Conservation (phyloP, 2,329 filamentous ascomycete species). For the Ceratocystis colombiana region DNA sequence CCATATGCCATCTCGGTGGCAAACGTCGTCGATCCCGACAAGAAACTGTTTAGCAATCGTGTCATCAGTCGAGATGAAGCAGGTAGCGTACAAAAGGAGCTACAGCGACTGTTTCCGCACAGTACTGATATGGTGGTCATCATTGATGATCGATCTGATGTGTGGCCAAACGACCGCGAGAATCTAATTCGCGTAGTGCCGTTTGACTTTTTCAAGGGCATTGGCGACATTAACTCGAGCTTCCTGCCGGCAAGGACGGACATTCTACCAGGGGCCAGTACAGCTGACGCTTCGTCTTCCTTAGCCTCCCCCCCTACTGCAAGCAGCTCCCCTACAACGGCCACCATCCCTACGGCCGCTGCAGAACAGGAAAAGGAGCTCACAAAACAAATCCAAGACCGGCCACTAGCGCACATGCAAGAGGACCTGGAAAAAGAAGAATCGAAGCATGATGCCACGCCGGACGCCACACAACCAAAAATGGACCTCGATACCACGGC, state of each 20-base stretch:
- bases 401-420: constrained; percentile 84
- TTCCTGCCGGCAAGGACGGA: constrained; percentile 74
- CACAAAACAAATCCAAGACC: constrained; percentile 77
- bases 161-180: constrained; percentile 81
- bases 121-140: constrained; percentile 99
- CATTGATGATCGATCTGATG: constrained; percentile 92
- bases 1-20: constrained; percentile 92
- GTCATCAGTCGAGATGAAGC: constrained; percentile 97
- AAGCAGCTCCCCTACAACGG: constrained; percentile 45
- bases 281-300: background rate
- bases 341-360: background rate
- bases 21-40: constrained; percentile 81
- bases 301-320: constrained; percentile 47
- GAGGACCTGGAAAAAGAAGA: constrained; percentile 80
- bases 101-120: constrained; percentile 85
- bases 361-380: constrained; percentile 77
- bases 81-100: constrained; percentile 81
- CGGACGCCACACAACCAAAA: too few species aligned
- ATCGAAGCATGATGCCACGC: constrained; percentile 35
- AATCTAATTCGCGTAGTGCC: constrained; percentile 92
- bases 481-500: too few species aligned
- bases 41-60: constrained; percentile 82
- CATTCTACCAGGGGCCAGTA: constrained; percentile 33
- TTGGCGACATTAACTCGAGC: constrained; percentile 96
- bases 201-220: constrained; percentile 96